phyloP scores from a whole-genome alignment of 2,329 filamentous ascomycete species.

The Arthrobotrys iridis region DNA sequence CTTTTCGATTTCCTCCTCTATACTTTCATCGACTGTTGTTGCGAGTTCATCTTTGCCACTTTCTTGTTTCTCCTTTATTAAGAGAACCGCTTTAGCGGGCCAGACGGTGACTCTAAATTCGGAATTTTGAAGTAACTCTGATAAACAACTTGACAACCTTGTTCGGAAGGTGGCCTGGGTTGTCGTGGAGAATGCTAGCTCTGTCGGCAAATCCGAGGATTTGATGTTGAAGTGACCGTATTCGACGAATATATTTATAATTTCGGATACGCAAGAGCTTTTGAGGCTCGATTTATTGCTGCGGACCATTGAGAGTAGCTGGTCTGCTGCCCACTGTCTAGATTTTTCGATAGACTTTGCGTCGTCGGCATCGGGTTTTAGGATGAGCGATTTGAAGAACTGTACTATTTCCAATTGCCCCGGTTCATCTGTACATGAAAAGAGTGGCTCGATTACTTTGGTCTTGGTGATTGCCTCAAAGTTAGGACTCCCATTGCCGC shows the following conservation, averaged over 20 bases:
- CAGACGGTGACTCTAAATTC: slow-evolving; percentile 28
- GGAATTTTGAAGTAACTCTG: slow-evolving; percentile 30
- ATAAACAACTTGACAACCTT: slow-evolving; percentile 56
- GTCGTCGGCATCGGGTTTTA: slow-evolving; percentile 47
- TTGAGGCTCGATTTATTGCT: slow-evolving; percentile 55
- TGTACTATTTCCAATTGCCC: slow-evolving; percentile 61
- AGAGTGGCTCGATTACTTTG: slow-evolving; percentile 80
- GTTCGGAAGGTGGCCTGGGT: slow-evolving; percentile 56
- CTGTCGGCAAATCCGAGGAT: slow-evolving; percentile 5
- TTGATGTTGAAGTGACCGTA: slow-evolving; percentile 57
- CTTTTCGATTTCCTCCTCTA: slow-evolving; percentile 55
- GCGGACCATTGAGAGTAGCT: slow-evolving; percentile 55
- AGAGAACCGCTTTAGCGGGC: slow-evolving; percentile 35
- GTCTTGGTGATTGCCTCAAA: slow-evolving; percentile 88
- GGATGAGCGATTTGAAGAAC: slow-evolving; percentile 45
- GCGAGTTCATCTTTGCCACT: slow-evolving; percentile 3
- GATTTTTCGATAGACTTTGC: slow-evolving; percentile 52
- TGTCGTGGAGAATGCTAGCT: slow-evolving; percentile 33
- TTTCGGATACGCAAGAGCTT: slow-evolving; percentile 49
- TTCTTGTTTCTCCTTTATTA: slow-evolving; percentile 32
- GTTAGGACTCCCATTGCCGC: slow-evolving; percentile 63
- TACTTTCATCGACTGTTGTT: slow-evolving; percentile 30
- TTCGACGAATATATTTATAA: slow-evolving; percentile 55
- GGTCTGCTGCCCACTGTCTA: slow-evolving; percentile 58
- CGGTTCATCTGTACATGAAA: slow-evolving; percentile 70